Evolutionary conservation across 306 rosid genomes (phyloP).

Genomic region (Rosa chinensis): DNA sequence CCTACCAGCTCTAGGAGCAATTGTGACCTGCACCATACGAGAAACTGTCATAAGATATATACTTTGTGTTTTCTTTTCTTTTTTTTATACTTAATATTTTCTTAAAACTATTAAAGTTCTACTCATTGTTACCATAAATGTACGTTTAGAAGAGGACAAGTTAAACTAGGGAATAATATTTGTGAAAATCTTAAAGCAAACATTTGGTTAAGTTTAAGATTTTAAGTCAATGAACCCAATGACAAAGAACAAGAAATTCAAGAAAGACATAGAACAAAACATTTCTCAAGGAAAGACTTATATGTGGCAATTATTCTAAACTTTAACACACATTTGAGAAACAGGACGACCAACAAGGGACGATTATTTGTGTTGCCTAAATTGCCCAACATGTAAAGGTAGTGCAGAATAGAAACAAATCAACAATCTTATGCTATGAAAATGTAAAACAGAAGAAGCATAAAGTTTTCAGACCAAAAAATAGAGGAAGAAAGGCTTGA

Average conservation of each 20-base stretch:
- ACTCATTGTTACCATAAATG: neutral
- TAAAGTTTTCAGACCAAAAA: neutral
- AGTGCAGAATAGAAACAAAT: neutral
- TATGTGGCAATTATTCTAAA: neutral
- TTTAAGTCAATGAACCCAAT: slow-evolving; percentile 8
- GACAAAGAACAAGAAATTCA: neutral
- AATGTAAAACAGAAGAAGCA: slow-evolving; percentile 14
- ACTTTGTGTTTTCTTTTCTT: neutral
- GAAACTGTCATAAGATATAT: slow-evolving; percentile 16
- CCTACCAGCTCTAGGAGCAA: slow-evolving; percentile 99
- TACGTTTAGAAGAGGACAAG: neutral
- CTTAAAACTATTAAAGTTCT: neutral
- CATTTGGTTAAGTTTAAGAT: neutral
- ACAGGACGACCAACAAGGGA: neutral
- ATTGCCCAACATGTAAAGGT: neutral
- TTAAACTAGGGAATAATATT: neutral
- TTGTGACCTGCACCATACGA: slow-evolving; percentile 68
- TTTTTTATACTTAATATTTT: neutral
- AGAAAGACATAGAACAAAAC: neutral
- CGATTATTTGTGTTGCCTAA: neutral
- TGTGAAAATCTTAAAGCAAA: neutral
- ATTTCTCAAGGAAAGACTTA: neutral
- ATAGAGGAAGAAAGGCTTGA: neutral
- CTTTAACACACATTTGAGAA: neutral
- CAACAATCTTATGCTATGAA: neutral